Base-by-base conservation (phyloP, 148 eudicot genomes). In the Rhododendron henanense region DNA sequence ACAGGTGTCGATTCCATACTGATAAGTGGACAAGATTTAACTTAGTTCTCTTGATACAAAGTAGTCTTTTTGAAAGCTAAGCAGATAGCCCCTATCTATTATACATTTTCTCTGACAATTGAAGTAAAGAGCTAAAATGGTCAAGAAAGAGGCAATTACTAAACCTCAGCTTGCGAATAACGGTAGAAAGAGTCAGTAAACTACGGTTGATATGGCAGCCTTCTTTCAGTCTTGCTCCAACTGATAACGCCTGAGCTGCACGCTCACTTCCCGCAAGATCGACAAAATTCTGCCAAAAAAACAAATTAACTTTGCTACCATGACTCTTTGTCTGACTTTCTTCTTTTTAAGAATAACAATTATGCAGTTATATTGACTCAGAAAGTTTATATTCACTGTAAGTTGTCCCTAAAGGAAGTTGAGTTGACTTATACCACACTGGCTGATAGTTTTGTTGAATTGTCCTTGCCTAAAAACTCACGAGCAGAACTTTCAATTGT, bases 251-350 rank as follows among this genome's bases (percentile, higher is more conserved):
- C 88, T 97, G 99, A 79, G 99, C 94, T 82, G 98, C 93, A 81
- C 99, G 98, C 88, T 97, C 99, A 87, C 99, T 97, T 88, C 99
- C 99, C 28, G 99, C 98, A 73, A 97, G 96, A 86, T 97, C 99
- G 83, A 95, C 96, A 90, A 97, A 97, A 90, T 92, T 97, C 99
- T 95, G 89, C 41, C 18, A 31, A 76, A 85, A 63, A 83, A 86
- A 63, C 76, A 73, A 73, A 41, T 53, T 25, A 85, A 50, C 57
- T 79, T 50, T 21, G 63, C 77, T 82, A 10, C 7, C 15, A 31
- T 31, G 31, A 71, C 76, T 39, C 25, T 11, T 10, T 48, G 31
- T 16, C 13, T 48, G 5, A 11, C 19, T 67, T 4, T 83, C n/a
- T 83, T 55, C 65, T 6, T 6, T 75, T 51, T 14, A 37, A 21